Conservation (phyloP, 495 filamentous ascomycete genomes). For the Ramalina peruviana region DNA sequence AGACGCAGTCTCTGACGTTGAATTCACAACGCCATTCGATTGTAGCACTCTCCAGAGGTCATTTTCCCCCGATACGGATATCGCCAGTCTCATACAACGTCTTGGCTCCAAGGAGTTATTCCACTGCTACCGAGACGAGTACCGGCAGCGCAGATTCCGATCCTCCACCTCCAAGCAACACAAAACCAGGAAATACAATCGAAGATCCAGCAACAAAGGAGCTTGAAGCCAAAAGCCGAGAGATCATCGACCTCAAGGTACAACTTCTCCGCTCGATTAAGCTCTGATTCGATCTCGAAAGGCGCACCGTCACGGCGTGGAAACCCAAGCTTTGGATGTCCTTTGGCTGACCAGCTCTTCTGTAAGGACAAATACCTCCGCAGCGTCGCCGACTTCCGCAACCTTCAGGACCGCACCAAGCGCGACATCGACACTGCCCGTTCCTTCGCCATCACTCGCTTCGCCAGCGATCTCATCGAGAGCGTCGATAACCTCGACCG, state of each 20-base stretch:
- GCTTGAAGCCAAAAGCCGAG: conserved; percentile 71
- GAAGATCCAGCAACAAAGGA: conserved; percentile 43
- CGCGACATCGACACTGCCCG: conserved; percentile 76
- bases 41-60: neutral
- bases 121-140: conserved; percentile 6
- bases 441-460: conserved; percentile 88
- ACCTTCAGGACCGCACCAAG: conserved; percentile 86
- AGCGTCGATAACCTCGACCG: conserved; percentile 94
- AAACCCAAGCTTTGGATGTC: neutral
- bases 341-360: neutral
- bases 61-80: conserved; percentile 4
- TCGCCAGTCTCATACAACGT: neutral
- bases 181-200: conserved; percentile 9
- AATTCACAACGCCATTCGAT: neutral
- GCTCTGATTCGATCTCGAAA: neutral
- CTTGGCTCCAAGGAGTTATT: conserved; percentile 6
- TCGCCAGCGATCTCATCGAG: conserved; percentile 88
- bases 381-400: conserved; percentile 88
- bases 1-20: neutral
- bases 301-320: neutral
- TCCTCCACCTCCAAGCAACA: conserved; percentile 15
- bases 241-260: conserved; percentile 80
- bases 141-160: conserved; percentile 21
- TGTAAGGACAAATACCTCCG: conserved; percentile 85
- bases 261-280: neutral